These are phyloP conservation scores for Postia placenta DNA, from an alignment of 768 basidiomycete species.

Conservation along the genomic window DNA sequence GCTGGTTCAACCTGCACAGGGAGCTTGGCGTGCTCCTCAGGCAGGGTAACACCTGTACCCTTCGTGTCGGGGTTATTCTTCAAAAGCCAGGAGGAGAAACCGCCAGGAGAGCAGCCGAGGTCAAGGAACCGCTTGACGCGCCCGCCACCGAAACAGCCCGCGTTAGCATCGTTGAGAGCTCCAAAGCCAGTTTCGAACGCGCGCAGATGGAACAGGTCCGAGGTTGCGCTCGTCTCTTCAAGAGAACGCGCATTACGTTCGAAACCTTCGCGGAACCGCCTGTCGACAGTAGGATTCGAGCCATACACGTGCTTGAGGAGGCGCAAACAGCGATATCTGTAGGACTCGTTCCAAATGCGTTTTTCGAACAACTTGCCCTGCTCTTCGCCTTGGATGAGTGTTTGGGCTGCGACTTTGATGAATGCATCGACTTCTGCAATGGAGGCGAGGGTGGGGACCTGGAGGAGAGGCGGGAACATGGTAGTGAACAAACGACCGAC, in stretches of 20 bases:
- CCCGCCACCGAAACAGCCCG: background rate
- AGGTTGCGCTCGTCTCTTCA: background rate
- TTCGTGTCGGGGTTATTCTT: constrained; percentile 1
- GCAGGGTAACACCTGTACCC: constrained; percentile 11
- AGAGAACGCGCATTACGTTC: background rate
- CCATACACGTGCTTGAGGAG: background rate
- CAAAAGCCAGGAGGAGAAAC: constrained; percentile 11
- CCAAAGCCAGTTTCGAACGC: background rate
- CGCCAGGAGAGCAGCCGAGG: constrained; percentile 13
- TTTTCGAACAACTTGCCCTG: background rate
- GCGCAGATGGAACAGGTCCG: background rate
- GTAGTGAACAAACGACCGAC: too few relatives aligned
- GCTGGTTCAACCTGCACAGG: background rate
- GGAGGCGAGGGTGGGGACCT: background rate
- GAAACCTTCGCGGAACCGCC: background rate
- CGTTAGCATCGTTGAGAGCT: background rate
- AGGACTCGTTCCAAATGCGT: background rate
- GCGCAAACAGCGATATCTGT: background rate
- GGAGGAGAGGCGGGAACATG: background rate
- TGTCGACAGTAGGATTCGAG: background rate
- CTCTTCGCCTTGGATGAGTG: background rate
- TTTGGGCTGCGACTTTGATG: background rate
- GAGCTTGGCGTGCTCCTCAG: background rate
- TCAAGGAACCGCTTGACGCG: constrained; percentile 10
- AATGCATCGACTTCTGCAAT: background rate